Evolutionary conservation across 2,329 filamentous ascomycete genomes (phyloP).

Genomic region (Magnaporthiopsis incrustans): DNA sequence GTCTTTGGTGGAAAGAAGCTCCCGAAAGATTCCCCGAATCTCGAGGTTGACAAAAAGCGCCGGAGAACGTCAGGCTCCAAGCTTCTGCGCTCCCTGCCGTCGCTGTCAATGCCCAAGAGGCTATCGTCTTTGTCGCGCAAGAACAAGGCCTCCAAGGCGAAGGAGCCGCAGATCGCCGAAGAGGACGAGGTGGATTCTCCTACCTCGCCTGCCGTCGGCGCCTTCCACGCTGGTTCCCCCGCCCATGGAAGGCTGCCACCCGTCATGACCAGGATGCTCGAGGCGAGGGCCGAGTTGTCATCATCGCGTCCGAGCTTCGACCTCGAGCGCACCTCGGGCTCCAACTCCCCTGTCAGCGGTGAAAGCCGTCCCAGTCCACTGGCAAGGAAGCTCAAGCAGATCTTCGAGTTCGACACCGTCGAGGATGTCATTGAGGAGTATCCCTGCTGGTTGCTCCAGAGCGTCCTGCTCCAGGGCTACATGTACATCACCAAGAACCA

Average conservation of each 20-base stretch:
- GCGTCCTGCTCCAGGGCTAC: constrained; percentile 84
- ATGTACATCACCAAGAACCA: constrained; percentile 92
- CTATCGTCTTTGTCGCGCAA: constrained; percentile 24
- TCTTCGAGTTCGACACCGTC: constrained; percentile 72
- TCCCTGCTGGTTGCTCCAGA: constrained; percentile 87
- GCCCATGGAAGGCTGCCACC: constrained; percentile 49
- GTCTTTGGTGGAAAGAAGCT: constrained; percentile 14
- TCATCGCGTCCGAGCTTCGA: constrained; percentile 50
- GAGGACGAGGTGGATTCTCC: constrained; percentile 21
- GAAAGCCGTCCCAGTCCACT: constrained; percentile 47
- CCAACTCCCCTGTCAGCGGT: constrained; percentile 24
- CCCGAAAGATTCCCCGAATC: constrained; percentile 3
- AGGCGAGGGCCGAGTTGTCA: constrained; percentile 59
- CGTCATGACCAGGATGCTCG: constrained; percentile 70
- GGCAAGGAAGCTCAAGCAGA: constrained; percentile 67
- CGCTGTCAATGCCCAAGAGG: constrained; percentile 33
- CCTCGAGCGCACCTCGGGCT: constrained; percentile 37
- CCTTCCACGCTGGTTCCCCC: constrained; percentile 10
- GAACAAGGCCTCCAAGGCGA: constrained; percentile 31
- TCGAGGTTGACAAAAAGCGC: constrained; percentile 14
- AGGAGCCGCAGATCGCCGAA: constrained; percentile 25
- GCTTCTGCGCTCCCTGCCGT: constrained; percentile 57
- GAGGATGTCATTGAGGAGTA: constrained; percentile 91
- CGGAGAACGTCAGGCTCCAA: constrained; percentile 24
- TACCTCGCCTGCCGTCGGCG: constrained; percentile 8